Evolutionary conservation across 352 stramenopile species (phyloP).

Genomic region (Albugo laibachii): DNA sequence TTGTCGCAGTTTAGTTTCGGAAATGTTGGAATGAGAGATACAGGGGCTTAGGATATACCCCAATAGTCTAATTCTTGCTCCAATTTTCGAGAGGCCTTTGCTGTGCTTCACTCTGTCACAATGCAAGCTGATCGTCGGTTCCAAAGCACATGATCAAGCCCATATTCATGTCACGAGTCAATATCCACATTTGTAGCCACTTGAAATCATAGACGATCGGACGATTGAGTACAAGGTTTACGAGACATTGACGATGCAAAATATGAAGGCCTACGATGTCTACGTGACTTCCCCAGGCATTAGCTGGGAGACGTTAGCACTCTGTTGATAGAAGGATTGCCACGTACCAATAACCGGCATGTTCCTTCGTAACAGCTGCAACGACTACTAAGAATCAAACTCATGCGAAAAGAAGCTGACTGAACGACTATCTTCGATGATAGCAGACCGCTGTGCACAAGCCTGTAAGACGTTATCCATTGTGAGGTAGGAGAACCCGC

Average conservation of each 20-base stretch:
- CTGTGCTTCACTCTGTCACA: neutral
- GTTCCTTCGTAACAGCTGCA: no score
- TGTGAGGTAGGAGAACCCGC: no score
- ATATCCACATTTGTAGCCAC: neutral
- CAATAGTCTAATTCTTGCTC: neutral
- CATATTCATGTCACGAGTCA: neutral
- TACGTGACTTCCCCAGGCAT: neutral
- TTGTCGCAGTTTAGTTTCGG: conserved; percentile 1
- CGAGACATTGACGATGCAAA: neutral
- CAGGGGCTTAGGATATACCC: neutral
- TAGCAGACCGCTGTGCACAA: no score
- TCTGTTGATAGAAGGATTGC: neutral
- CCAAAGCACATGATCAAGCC: neutral
- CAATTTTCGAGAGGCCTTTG: neutral
- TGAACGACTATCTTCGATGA: no score
- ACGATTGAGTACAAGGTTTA: neutral
- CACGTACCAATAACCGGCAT: no score
- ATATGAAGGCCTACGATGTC: neutral
- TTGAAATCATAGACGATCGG: neutral
- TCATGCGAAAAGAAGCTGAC: no score
- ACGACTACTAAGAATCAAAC: no score
- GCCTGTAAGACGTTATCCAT: no score
- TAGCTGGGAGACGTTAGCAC: neutral
- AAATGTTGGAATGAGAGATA: conserved; percentile 8
- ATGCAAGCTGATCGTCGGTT: neutral